These are phyloP conservation scores for Sparassis latifolia DNA, from an alignment of 1,284 basidiomycete species.

Conservation along the genomic window DNA sequence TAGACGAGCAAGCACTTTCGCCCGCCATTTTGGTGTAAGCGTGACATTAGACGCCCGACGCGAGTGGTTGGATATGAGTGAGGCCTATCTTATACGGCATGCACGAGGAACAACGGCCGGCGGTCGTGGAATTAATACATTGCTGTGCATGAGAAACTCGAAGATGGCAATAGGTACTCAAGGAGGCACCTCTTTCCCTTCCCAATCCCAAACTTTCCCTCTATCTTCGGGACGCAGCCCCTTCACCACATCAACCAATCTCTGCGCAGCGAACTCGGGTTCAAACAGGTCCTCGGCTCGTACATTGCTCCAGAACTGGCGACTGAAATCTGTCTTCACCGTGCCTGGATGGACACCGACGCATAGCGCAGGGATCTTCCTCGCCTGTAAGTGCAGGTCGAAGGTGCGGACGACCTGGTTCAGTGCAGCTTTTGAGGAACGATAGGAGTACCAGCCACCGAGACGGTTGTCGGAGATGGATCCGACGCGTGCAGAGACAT, in stretches of 20 bases:
- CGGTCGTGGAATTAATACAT: not conserved
- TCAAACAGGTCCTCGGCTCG: conserved; percentile 46
- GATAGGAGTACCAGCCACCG: conserved; percentile 72
- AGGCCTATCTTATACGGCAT: not conserved
- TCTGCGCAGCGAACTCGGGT: conserved; percentile 53
- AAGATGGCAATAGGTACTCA: conserved; percentile 6
- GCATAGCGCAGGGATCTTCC: conserved; percentile 47
- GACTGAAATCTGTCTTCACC: conserved; percentile 54
- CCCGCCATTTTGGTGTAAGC: no score
- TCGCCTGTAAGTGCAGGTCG: conserved; percentile 54
- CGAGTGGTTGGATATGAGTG: no score
- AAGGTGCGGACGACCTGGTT: conserved; percentile 70
- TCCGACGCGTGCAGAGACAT: conserved; percentile 57
- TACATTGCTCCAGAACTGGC: conserved; percentile 34
- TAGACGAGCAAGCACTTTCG: no score
- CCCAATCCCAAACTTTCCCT: conserved; percentile 68
- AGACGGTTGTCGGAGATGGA: conserved; percentile 55
- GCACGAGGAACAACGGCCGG: not conserved
- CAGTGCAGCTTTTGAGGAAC: conserved; percentile 69
- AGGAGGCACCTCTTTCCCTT: conserved; percentile 40
- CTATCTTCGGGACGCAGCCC: conserved; percentile 41
- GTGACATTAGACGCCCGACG: no score
- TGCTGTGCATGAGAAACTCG: not conserved
- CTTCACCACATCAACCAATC: conserved; percentile 50
- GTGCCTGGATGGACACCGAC: conserved; percentile 58